A percentile compares a stretch with the other conserved stretches of the same genome.
phyloP scores from a whole-genome alignment of 2,329 filamentous ascomycete species.

The Endothia cerciana region DNA sequence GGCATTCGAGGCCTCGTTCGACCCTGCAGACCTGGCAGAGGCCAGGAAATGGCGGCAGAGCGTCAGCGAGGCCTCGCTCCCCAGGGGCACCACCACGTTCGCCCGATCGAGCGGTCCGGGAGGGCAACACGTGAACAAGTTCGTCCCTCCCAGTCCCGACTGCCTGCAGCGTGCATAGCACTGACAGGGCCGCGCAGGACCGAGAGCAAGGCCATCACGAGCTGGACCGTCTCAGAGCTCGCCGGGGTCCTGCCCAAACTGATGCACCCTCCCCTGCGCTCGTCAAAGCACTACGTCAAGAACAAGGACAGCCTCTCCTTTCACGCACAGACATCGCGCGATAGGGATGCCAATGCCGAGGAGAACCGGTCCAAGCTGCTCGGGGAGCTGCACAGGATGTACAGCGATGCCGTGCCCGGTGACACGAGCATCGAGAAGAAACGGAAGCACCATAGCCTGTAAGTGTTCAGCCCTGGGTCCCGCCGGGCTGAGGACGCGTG shows the following conservation, averaged over 20 bases:
- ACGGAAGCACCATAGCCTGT: slow-evolving; percentile 55
- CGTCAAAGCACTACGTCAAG: slow-evolving; percentile 58
- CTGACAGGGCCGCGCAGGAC: slow-evolving; percentile 45
- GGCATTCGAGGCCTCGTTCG: slow-evolving; percentile 54
- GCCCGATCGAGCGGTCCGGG: slow-evolving; percentile 64
- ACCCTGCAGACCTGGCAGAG: slow-evolving; percentile 53
- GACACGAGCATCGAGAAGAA: slow-evolving; percentile 51
- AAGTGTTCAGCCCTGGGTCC: too few species aligned
- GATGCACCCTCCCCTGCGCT: slow-evolving; percentile 50
- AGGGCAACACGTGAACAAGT: slow-evolving; percentile 68
- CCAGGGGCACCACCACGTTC: slow-evolving; percentile 56
- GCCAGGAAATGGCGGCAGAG: slow-evolving; percentile 56
- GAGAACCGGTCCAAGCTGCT: slow-evolving; percentile 55
- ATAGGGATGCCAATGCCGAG: slow-evolving; percentile 54
- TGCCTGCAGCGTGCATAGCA: neutral
- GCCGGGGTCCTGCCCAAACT: slow-evolving; percentile 49
- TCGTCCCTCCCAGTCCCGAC: slow-evolving; percentile 31
- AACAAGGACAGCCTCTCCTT: slow-evolving; percentile 57
- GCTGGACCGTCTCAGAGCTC: slow-evolving; percentile 54
- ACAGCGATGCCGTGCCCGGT: slow-evolving; percentile 49
- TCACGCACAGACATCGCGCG: slow-evolving; percentile 59
- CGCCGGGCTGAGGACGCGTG: neutral
- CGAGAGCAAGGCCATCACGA: slow-evolving; percentile 62
- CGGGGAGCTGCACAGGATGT: slow-evolving; percentile 54
- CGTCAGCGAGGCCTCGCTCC: slow-evolving; percentile 49